These are phyloP conservation scores for Ophiostoma himal-ulmi DNA, from an alignment of 2,329 filamentous ascomycete species.

Conservation along the genomic window DNA sequence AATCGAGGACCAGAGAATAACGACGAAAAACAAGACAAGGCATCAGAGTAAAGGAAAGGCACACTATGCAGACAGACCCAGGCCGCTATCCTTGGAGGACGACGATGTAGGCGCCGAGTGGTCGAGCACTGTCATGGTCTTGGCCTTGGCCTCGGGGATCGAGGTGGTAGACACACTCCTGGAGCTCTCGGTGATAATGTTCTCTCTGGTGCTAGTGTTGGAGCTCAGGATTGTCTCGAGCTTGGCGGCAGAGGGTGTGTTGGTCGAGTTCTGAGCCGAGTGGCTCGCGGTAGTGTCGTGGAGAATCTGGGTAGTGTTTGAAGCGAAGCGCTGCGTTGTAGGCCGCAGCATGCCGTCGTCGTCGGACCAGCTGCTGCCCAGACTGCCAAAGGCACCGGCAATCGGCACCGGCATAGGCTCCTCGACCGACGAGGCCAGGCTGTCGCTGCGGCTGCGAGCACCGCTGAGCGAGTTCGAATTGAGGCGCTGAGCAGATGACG, in stretches of 20 bases:
- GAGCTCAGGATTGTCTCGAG: conserved; percentile 45
- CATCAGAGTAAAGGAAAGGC: background rate
- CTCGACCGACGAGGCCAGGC: conserved; percentile 22
- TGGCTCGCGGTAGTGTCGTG: background rate
- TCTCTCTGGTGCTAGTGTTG: conserved; percentile 30
- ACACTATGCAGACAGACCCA: conserved; percentile 27
- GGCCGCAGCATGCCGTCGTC: conserved; percentile 30
- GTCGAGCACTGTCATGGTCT: background rate
- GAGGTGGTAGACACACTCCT: background rate
- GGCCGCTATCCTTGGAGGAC: conserved; percentile 30
- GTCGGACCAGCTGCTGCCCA: conserved; percentile 30
- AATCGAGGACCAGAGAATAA: conserved; percentile 3
- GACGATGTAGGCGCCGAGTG: background rate
- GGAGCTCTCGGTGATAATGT: background rate
- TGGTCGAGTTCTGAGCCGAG: background rate
- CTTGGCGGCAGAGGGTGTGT: conserved; percentile 27
- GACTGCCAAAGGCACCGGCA: conserved; percentile 18
- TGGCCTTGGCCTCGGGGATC: background rate
- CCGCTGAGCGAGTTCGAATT: background rate
- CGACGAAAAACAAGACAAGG: background rate
- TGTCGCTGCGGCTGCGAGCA: conserved; percentile 22
- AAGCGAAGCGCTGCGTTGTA: conserved; percentile 14
- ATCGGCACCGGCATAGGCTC: conserved; percentile 17
- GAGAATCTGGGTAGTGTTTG: background rate
- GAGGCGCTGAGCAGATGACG: conserved; percentile 11